Conservation (phyloP, 2,329 filamentous ascomycete species). For the Verticillium nubilum region DNA sequence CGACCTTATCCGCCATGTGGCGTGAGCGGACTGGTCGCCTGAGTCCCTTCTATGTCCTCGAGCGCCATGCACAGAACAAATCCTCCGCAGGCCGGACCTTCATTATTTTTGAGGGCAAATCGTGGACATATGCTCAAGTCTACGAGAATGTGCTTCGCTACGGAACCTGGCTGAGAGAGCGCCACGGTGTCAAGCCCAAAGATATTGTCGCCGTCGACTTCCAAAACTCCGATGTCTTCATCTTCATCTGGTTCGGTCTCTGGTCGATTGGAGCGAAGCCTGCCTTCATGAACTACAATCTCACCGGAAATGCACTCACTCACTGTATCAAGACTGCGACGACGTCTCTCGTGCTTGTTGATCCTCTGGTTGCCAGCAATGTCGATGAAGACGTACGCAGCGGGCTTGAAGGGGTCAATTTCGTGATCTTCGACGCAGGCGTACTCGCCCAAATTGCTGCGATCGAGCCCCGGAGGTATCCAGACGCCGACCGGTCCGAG, state of each 20-base stretch:
- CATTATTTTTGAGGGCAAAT: slow-evolving; percentile 62
- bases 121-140: slow-evolving; percentile 69
- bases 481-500: slow-evolving; percentile 51
- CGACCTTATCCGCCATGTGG: slow-evolving; percentile 34
- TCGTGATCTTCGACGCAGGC: slow-evolving; percentile 57
- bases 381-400: slow-evolving; percentile 52
- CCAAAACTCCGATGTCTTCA: slow-evolving; percentile 72
- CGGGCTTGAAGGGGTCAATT: slow-evolving; percentile 44
- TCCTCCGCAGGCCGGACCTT: slow-evolving; percentile 50
- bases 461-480: slow-evolving; percentile 47
- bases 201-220: slow-evolving; percentile 80
- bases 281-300: slow-evolving; percentile 85
- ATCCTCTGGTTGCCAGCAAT: slow-evolving; percentile 50
- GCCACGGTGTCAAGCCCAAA: slow-evolving; percentile 56
- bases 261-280: slow-evolving; percentile 81
- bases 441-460: slow-evolving; percentile 48
- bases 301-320: slow-evolving; percentile 62
- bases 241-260: slow-evolving; percentile 70
- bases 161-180: slow-evolving; percentile 67
- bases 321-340: slow-evolving; percentile 70
- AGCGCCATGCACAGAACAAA: slow-evolving; percentile 52
- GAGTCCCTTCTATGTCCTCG: slow-evolving; percentile 71
- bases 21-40: slow-evolving; percentile 54
- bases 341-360: slow-evolving; percentile 63
- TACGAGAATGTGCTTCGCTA: slow-evolving; percentile 69